Evolutionary conservation across 2,329 filamentous ascomycete species (phyloP).

Genomic region (Calycina marina): DNA sequence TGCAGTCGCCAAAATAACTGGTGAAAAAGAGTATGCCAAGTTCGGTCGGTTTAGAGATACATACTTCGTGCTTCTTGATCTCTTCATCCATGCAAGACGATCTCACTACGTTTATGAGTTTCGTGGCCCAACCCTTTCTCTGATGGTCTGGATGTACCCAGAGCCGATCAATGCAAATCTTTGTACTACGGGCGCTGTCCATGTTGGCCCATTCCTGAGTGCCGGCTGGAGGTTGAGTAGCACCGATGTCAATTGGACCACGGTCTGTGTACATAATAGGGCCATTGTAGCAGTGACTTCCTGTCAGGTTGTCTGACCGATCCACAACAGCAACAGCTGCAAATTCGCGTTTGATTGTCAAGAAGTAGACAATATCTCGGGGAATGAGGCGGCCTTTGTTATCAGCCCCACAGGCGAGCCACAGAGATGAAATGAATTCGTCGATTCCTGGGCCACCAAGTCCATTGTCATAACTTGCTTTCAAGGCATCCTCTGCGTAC

Average conservation of each 20-base stretch:
- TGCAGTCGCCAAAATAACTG: slow-evolving; percentile 25
- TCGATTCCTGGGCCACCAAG: no score
- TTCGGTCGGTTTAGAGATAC: slow-evolving; percentile 53
- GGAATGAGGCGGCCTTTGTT: slow-evolving; percentile 6
- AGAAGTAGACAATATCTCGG: slow-evolving; percentile 13
- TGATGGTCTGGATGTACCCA: slow-evolving; percentile 46
- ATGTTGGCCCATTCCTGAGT: slow-evolving; percentile 1
- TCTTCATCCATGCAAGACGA: slow-evolving; percentile 37
- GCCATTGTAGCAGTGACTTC: not conserved
- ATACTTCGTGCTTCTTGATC: slow-evolving; percentile 38
- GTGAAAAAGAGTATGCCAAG: slow-evolving; percentile 40
- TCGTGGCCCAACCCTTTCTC: slow-evolving; percentile 39
- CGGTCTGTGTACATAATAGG: not conserved
- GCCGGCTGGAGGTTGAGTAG: not conserved
- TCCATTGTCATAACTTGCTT: no score
- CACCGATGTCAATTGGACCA: slow-evolving; percentile 1
- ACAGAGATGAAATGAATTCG: no score
- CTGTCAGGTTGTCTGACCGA: slow-evolving; percentile 5
- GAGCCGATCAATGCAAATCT: slow-evolving; percentile 49
- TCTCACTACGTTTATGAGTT: slow-evolving; percentile 39
- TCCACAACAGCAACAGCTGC: slow-evolving; percentile 10
- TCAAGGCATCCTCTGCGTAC: no score
- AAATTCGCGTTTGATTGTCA: slow-evolving; percentile 5
- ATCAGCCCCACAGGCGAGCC: no score
- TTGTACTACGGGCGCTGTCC: slow-evolving; percentile 19